Base-by-base conservation (phyloP, 1,139 yeast species). In the Scheffersomyces illinoinensis region DNA sequence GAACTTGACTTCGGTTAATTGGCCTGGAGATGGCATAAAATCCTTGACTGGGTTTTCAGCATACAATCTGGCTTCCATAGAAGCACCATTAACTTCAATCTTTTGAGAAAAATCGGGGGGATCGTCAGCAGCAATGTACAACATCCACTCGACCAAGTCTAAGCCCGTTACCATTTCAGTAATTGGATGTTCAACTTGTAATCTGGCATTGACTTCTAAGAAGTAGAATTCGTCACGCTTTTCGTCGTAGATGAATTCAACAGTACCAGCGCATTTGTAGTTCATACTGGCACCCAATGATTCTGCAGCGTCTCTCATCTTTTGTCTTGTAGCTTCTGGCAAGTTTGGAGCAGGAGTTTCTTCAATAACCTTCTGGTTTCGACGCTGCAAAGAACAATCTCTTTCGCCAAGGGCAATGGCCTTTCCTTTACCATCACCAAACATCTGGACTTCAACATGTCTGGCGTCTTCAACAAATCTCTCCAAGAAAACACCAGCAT, bases 261-360 rank as follows among this genome's bases (percentile, higher is more conserved):
- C 97, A 8, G 99, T 95, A 72, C 98, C 99, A 54, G 98, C 98
- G 76, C 97, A 88, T 76, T 91, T 92, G 78, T 95, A 95, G 66
- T 90, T 87, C 88, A 95, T 86, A 26, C 90, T 78, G 10, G 91
- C 74, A 59, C 89, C 97, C 63, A 95, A 81, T 56, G 87, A 88
- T 73, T 91, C 97, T 51, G 97, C 93, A 51, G 98, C 96, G 56
- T 79, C 79, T 76, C 93, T 87, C 90, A 95, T 88, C 61, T 79
- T 83, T 53, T 75, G 75, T 68, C 98, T 84, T 2, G 97, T 92
- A 5, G 83, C 74, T 61, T 87, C 92, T 8, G 97, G 96, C 64
- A 95, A 83, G 68, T 90, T 89, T 56, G 98, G 98, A 58, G 98
- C 98, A 12, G 99, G 99, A 0, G 98, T 93, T 76, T 95, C 98